These are phyloP conservation scores for Erucastrum elatum DNA, from an alignment of 345 rosid genomes.

Conservation along the genomic window DNA sequence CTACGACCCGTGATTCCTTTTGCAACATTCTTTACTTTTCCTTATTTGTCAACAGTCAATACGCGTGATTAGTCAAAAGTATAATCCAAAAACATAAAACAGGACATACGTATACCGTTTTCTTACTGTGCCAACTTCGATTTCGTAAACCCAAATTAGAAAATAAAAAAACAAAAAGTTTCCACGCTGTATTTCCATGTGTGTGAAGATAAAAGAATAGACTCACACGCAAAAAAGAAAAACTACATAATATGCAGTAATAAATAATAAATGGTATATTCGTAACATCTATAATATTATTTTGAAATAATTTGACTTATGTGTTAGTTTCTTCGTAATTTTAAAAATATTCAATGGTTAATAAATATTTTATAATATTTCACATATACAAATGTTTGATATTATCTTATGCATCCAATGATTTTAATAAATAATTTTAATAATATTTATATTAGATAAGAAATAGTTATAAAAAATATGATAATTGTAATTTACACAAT, in stretches of 20 bases:
- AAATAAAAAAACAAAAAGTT: constrained; percentile 30
- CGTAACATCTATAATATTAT: too few relatives aligned
- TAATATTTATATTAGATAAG: too few relatives aligned
- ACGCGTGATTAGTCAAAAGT: constrained; percentile 40
- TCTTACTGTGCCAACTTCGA: constrained; percentile 34
- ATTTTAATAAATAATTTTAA: too few relatives aligned
- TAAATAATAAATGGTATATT: not conserved
- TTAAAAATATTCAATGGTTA: too few relatives aligned
- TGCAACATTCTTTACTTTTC: not conserved
- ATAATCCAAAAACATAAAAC: constrained; percentile 12
- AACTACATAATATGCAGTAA: not conserved
- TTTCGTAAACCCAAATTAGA: constrained; percentile 36
- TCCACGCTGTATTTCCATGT: constrained; percentile 47
- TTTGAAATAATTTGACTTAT: too few relatives aligned
- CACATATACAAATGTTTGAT: too few relatives aligned
- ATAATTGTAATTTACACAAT: too few relatives aligned
- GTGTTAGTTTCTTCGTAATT: too few relatives aligned
- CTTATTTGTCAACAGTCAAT: constrained; percentile 31
- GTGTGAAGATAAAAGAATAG: constrained; percentile 33
- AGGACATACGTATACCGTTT: constrained; percentile 22
- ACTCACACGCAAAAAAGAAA: constrained; percentile 16
- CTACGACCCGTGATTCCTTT: constrained; percentile 34
- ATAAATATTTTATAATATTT: too few relatives aligned
- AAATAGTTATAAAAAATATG: too few relatives aligned
- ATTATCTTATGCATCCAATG: too few relatives aligned